Percentiles rank a stretch among this genome's conserved stretches.
These are phyloP conservation scores for Periconia sp. DNA, from an alignment of 2,329 filamentous ascomycete species.

Conservation along the genomic window DNA sequence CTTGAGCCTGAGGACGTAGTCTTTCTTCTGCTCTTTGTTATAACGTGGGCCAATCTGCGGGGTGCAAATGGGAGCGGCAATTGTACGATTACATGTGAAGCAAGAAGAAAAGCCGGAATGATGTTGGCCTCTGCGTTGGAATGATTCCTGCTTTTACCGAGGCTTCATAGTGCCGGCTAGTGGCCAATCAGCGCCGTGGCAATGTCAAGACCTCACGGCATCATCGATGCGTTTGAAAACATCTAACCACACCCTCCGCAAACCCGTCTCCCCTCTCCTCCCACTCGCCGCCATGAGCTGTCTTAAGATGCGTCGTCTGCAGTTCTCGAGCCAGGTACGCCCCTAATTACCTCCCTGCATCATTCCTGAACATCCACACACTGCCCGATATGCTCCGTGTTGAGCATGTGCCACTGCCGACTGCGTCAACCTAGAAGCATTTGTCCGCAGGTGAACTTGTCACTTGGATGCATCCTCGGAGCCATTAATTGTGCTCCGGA, in stretches of 20 bases:
- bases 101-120: constrained; percentile 32
- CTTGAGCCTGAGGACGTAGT: too few relatives aligned
- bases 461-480: constrained; percentile 1
- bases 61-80: too few relatives aligned
- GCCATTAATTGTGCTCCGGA: not conserved
- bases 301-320: constrained; percentile 43
- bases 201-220: constrained; percentile 10
- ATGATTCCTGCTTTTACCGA: constrained; percentile 24
- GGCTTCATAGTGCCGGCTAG: constrained; percentile 16
- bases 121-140: constrained; percentile 4
- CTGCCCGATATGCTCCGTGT: constrained; percentile 26
- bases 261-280: constrained; percentile 27
- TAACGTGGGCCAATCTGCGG: too few relatives aligned
- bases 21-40: too few relatives aligned
- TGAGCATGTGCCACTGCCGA: constrained; percentile 19
- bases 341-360: constrained; percentile 2
- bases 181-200: constrained; percentile 25
- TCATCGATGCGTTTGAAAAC: constrained; percentile 29
- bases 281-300: constrained; percentile 40
- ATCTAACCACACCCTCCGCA: constrained; percentile 18
- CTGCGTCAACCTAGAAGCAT: not conserved
- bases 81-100: constrained; percentile 8
- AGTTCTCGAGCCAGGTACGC: constrained; percentile 41
- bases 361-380: constrained; percentile 14
- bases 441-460: not conserved